These are phyloP conservation scores for Mortierella claussenii DNA, from an alignment of 192 early-diverging fungal species.

Conservation along the genomic window DNA sequence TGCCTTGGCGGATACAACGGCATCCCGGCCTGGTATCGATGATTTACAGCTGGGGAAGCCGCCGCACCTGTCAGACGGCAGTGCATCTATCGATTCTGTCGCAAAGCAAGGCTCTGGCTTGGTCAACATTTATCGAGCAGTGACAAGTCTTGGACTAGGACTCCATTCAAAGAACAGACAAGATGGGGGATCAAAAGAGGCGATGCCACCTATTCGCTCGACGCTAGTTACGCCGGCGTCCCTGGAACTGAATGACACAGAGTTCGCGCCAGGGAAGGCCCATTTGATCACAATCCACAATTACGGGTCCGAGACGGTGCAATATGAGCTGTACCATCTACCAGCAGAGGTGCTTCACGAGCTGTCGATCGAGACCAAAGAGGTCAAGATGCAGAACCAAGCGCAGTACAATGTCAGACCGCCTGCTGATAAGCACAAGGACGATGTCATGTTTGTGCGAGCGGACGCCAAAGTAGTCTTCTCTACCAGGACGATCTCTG, in stretches of 20 bases:
- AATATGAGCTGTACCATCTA: slow-evolving; percentile 50
- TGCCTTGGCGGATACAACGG: slow-evolving; percentile 12
- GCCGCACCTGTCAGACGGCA: too few relatives aligned
- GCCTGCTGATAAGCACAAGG: not conserved
- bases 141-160: slow-evolving; percentile 10
- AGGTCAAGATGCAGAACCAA: slow-evolving; percentile 22
- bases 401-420: slow-evolving; percentile 5
- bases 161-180: slow-evolving; percentile 66
- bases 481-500: not conserved
- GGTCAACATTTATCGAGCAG: too few relatives aligned
- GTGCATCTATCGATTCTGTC: too few relatives aligned
- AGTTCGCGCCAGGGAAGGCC: slow-evolving; percentile 1
- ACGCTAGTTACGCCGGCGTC: slow-evolving; percentile 62
- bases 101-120: too few relatives aligned
- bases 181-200: slow-evolving; percentile 70
- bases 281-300: slow-evolving; percentile 56
- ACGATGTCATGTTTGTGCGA: slow-evolving; percentile 6
- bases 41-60: too few relatives aligned
- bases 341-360: slow-evolving; percentile 51
- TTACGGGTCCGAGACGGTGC: slow-evolving; percentile 15
- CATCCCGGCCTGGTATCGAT: too few relatives aligned
- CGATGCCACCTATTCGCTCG: slow-evolving; percentile 59
- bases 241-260: slow-evolving; percentile 64
- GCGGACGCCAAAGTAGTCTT: slow-evolving; percentile 47
- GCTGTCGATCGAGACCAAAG: slow-evolving; percentile 24